Percentiles rank a stretch among this genome's conserved stretches.
Conservation (phyloP, 2,329 filamentous ascomycete genomes). For the Cercospora sojina region DNA sequence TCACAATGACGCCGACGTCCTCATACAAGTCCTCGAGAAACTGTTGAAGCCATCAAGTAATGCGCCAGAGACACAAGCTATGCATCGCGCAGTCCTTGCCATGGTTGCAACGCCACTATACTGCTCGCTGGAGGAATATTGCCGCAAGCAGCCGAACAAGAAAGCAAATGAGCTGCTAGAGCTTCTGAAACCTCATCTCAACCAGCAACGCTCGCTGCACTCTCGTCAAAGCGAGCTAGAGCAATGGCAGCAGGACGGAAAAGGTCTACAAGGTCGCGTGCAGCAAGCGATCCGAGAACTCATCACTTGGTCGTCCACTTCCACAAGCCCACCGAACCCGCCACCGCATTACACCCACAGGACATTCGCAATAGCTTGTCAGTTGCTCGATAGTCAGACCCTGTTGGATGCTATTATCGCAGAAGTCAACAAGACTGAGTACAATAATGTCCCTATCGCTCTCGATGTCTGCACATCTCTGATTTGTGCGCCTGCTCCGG, state of each 20-base stretch:
- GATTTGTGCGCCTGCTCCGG: slow-evolving; percentile 62
- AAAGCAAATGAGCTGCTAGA: slow-evolving; percentile 65
- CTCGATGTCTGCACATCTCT: slow-evolving; percentile 70
- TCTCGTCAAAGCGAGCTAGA: slow-evolving; percentile 67
- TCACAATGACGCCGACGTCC: slow-evolving; percentile 62
- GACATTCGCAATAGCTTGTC: slow-evolving; percentile 61
- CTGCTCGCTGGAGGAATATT: slow-evolving; percentile 64
- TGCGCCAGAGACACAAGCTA: slow-evolving; percentile 67
- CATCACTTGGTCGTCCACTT: slow-evolving; percentile 61
- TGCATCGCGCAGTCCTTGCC: slow-evolving; percentile 69
- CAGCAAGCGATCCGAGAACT: slow-evolving; percentile 63
- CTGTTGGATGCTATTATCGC: slow-evolving; percentile 64
- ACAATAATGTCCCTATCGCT: slow-evolving; percentile 59
- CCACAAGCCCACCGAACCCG: slow-evolving; percentile 46
- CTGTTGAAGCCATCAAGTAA: slow-evolving; percentile 69
- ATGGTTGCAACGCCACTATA: slow-evolving; percentile 69
- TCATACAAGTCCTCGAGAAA: slow-evolving; percentile 70
- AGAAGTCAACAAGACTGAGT: slow-evolving; percentile 62
- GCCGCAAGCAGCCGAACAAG: slow-evolving; percentile 66
- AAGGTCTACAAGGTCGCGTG: slow-evolving; percentile 44
- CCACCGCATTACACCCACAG: slow-evolving; percentile 70
- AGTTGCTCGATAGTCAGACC: slow-evolving; percentile 61
- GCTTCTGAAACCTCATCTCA: slow-evolving; percentile 59
- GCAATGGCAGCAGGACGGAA: slow-evolving; percentile 52
- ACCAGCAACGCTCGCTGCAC: slow-evolving; percentile 60